Evolutionary conservation across 176 grass and related monocot genomes (phyloP).

Genomic region (Raddia guianensis): DNA sequence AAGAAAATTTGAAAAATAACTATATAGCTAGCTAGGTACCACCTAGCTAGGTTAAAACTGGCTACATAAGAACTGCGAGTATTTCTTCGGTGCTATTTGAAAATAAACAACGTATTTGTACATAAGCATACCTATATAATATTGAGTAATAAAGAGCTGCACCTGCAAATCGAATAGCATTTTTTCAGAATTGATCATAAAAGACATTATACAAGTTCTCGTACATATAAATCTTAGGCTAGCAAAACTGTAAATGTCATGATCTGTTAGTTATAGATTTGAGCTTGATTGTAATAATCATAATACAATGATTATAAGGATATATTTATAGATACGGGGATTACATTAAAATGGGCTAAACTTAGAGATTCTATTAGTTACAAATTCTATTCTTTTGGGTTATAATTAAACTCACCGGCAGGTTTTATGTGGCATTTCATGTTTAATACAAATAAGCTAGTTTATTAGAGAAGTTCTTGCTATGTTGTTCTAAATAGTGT

Average conservation of each 20-base stretch:
- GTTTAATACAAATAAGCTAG: background rate
- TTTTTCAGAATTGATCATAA: background rate
- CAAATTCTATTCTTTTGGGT: background rate
- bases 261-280: background rate
- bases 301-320: background rate
- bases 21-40: background rate
- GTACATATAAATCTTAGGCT: background rate
- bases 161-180: background rate
- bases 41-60: background rate
- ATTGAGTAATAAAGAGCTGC: background rate
- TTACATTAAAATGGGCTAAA: background rate
- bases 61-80: background rate
- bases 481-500: background rate
- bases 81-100: background rate
- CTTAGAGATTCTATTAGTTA: too few relatives aligned
- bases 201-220: background rate
- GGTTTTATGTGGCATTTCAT: background rate
- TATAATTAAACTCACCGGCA: background rate
- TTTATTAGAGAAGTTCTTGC: background rate
- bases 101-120: background rate
- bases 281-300: background rate
- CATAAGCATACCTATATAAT: background rate
- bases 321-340: background rate
- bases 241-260: background rate
- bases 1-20: background rate